Evolutionary conservation across 1,139 yeast genomes (phyloP), one percentile per base, ranked within the genome.

Genomic region (Sugiyamaella pinicola): DNA sequence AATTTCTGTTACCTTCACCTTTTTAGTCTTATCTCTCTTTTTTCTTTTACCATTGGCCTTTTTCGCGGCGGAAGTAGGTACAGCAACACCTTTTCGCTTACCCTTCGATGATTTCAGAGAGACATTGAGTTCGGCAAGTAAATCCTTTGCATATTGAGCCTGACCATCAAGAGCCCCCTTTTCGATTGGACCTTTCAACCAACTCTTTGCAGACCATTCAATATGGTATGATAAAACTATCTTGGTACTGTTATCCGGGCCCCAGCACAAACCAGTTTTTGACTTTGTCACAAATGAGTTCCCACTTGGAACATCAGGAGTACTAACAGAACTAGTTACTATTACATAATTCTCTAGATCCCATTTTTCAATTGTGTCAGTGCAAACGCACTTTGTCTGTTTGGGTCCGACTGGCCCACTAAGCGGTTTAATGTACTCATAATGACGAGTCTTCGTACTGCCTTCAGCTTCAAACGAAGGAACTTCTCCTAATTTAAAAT

Each of bases 261-360:
- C 95, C 99, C 99, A 95, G 41, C 84, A 79, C 15, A 91, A 66
- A 57, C 77, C 82, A 38, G 65, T 65, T 53, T 82, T 79, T 0
- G 97, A 87, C 52, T 81, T 79, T 6, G 91, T 86, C 51, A 82
- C 78, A 69, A 95, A 95, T 1, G 88, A 77, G 61, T 79, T 81
- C 4, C 99, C 99, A 54, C 90, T 85, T 1, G 99, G 99, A 10
- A 95, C 98, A 71, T 93, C 98, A 0, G 98, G 99, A 0, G 96
- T 87, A 21, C 77, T 77, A 0, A 96, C 87, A 0, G 78, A 68
- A 62, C 87, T 91, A 37, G 81, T 78, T 2, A 88, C 84, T 34
- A 80, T 72, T 39, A 85, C 78, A 55, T 71, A 74, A 29, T 77
- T 72, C 12, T 83, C 80, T 45, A 83, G 70, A 65, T 88, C 88